phyloP scores from a whole-genome alignment of 208 protist genomes.

The Leptomonas pyrrhocoris region DNA sequence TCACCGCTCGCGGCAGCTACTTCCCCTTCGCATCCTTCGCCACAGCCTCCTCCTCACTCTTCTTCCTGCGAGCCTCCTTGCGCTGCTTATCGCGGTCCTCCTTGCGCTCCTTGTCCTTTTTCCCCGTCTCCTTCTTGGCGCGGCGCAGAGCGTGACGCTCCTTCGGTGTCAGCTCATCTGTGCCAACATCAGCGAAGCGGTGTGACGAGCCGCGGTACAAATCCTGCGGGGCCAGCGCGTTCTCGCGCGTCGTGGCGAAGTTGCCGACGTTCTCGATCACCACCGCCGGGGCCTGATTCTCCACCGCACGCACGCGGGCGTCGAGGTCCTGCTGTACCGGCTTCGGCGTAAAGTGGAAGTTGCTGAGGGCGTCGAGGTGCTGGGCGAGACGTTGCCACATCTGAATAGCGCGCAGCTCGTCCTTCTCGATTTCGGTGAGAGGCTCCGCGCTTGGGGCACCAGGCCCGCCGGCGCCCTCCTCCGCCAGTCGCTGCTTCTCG shows the following conservation, averaged over 20 bases:
- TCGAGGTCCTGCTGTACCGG: slow-evolving; percentile 85
- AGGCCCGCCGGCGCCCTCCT: slow-evolving; percentile 50
- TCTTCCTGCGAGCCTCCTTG: slow-evolving; percentile 39
- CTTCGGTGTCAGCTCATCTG: slow-evolving; percentile 68
- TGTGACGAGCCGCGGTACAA: slow-evolving; percentile 68
- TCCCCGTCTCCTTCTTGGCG: slow-evolving; percentile 70
- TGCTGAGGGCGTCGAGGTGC: slow-evolving; percentile 91
- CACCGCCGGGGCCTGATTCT: slow-evolving; percentile 84
- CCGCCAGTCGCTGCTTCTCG: slow-evolving; percentile 67
- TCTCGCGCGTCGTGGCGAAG: slow-evolving; percentile 80
- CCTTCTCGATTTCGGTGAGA: slow-evolving; percentile 90
- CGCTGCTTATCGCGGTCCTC: slow-evolving; percentile 43
- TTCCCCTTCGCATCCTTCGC: too few species aligned
- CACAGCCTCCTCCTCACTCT: slow-evolving; percentile 25
- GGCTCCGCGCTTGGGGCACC: slow-evolving; percentile 64
- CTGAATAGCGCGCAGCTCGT: slow-evolving; percentile 89
- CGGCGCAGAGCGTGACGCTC: slow-evolving; percentile 80
- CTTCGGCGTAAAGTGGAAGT: slow-evolving; percentile 92
- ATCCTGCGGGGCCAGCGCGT: slow-evolving; percentile 88
- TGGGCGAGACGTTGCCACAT: slow-evolving; percentile 90
- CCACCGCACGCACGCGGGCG: slow-evolving; percentile 85
- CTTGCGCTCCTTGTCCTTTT: slow-evolving; percentile 42
- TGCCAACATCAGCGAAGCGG: slow-evolving; percentile 70
- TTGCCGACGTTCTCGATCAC: slow-evolving; percentile 82
- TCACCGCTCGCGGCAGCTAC: too few species aligned